phyloP scores from a whole-genome alignment of 83 land plant genomes.

The Thuja plicata region DNA sequence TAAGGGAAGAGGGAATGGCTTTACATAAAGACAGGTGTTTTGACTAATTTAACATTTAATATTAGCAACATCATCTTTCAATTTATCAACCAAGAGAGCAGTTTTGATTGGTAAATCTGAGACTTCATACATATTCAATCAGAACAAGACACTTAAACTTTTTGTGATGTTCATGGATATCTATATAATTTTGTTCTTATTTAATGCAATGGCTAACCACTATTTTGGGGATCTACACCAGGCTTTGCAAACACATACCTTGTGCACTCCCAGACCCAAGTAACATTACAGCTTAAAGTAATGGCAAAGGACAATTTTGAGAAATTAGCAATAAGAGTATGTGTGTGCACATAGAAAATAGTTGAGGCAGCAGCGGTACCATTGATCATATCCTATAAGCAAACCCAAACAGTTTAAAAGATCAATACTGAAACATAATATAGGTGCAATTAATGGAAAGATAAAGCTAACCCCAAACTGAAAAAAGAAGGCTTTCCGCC shows the following conservation, averaged over 20 bases:
- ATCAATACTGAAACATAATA: neutral
- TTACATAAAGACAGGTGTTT: neutral
- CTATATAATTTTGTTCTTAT: neutral
- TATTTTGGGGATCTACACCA: neutral
- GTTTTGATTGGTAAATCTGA: neutral
- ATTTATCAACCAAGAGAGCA: neutral
- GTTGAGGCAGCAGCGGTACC: neutral
- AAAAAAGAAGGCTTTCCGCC: constrained; percentile 56
- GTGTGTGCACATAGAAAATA: neutral
- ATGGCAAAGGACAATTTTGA: neutral
- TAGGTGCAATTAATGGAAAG: neutral
- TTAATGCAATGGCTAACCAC: neutral
- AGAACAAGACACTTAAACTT: neutral
- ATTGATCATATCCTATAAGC: neutral
- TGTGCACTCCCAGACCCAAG: neutral
- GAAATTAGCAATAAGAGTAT: neutral
- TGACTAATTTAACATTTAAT: neutral
- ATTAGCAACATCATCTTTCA: neutral
- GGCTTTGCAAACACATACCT: neutral
- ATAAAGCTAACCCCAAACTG: constrained; percentile 58
- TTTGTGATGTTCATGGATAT: neutral
- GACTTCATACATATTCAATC: neutral
- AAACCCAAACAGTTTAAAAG: neutral
- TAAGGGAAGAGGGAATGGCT: neutral
- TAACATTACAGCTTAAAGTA: neutral